Evolutionary conservation across 441 rosid species (phyloP).

Genomic region (Gossypium trilobum): DNA sequence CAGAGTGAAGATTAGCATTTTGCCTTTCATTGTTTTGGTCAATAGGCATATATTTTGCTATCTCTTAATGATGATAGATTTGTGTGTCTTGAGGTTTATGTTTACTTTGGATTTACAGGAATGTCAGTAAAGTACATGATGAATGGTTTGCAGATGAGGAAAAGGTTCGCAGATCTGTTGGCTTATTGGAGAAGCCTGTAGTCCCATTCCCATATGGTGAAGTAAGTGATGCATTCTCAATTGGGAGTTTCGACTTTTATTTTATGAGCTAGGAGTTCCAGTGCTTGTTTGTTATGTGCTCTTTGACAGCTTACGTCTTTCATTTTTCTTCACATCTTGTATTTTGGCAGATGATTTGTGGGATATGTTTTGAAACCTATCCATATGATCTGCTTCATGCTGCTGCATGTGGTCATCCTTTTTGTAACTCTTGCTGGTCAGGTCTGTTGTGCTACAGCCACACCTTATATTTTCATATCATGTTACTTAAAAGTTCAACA

Average conservation of each 20-base stretch:
- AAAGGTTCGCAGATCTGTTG: constrained; percentile 51
- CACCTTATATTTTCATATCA: not conserved
- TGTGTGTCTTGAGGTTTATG: not conserved
- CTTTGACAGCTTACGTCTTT: not conserved
- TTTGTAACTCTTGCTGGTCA: constrained; percentile 57
- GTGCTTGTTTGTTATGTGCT: not conserved
- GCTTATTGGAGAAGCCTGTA: constrained; percentile 46
- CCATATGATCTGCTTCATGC: constrained; percentile 31
- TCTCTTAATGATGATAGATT: not conserved
- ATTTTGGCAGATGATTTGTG: constrained; percentile 45
- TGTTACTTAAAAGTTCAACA: not conserved
- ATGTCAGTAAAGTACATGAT: constrained; percentile 64
- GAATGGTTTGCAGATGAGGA: constrained; percentile 76
- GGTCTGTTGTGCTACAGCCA: constrained; percentile 30
- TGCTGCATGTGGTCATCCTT: constrained; percentile 71
- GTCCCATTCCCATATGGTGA: constrained; percentile 32
- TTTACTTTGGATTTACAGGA: constrained; percentile 31
- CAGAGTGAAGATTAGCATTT: not conserved
- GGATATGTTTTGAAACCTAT: constrained; percentile 56
- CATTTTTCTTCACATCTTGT: constrained; percentile 14
- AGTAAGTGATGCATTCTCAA: constrained; percentile 27
- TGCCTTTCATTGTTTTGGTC: not conserved
- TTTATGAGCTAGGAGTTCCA: not conserved
- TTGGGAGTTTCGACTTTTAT: not conserved
- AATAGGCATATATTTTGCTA: not conserved